phyloP scores from a whole-genome alignment of 257 asterid species.

The Knoxia roxburghii region DNA sequence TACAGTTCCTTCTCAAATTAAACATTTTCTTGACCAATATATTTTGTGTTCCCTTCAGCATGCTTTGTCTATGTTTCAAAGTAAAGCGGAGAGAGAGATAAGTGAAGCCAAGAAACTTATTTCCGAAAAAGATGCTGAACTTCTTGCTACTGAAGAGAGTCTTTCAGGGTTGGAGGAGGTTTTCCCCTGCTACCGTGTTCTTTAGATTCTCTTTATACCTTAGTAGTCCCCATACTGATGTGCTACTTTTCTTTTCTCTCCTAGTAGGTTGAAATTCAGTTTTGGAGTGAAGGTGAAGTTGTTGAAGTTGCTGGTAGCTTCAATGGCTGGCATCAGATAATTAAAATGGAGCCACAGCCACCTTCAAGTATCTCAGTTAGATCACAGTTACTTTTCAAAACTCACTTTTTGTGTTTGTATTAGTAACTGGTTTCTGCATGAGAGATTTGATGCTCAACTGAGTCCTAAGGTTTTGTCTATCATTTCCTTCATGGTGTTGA shows the following conservation, averaged over 20 bases:
- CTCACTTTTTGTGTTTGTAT: neutral
- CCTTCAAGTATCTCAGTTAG: slow-evolving; percentile 32
- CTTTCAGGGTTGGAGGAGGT: slow-evolving; percentile 77
- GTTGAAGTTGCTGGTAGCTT: slow-evolving; percentile 92
- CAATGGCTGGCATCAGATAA: slow-evolving; percentile 81
- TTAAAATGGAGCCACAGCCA: slow-evolving; percentile 51
- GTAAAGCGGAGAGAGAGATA: slow-evolving; percentile 61
- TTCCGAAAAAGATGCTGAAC: slow-evolving; percentile 65
- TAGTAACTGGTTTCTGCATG: neutral
- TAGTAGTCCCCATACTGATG: slow-evolving; percentile 18
- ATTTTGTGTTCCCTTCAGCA: slow-evolving; percentile 40
- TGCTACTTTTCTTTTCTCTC: slow-evolving; percentile 12
- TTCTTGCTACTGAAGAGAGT: slow-evolving; percentile 61
- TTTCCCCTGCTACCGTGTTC: slow-evolving; percentile 6
- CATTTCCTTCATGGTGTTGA: neutral
- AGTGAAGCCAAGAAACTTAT: slow-evolving; percentile 56
- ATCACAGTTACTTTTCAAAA: slow-evolving; percentile 33
- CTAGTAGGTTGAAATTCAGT: slow-evolving; percentile 69
- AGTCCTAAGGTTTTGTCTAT: neutral
- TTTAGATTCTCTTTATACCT: slow-evolving; percentile 4
- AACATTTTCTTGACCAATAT: slow-evolving; percentile 10
- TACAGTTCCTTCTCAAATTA: neutral
- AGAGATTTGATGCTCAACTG: slow-evolving; percentile 3
- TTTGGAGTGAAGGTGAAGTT: slow-evolving; percentile 56
- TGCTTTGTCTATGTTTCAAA: slow-evolving; percentile 58